Percentiles rank a stretch among this genome's conserved stretches.
Conservation (phyloP, 2,329 filamentous ascomycete genomes). For the Colletotrichum neosansevieriae region DNA sequence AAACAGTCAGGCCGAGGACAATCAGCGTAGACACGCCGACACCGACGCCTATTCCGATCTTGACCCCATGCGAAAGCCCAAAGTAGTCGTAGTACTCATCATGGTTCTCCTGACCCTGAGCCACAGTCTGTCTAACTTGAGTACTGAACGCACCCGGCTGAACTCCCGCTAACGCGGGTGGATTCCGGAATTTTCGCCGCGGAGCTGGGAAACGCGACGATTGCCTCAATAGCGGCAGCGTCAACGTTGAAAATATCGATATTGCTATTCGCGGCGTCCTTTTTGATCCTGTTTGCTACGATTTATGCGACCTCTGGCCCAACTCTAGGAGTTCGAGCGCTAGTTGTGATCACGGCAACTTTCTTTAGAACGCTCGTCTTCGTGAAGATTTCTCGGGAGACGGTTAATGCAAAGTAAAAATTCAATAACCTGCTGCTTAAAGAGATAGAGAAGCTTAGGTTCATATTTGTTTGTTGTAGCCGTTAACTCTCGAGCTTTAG, state of each 20-base stretch:
- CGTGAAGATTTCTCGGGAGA: constrained; percentile 40
- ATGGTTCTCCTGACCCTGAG: neutral
- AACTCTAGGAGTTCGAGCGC: too few relatives aligned
- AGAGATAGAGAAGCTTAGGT: neutral
- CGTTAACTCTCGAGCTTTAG: too few relatives aligned
- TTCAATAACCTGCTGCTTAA: constrained; percentile 60
- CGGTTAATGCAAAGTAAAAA: constrained; percentile 45
- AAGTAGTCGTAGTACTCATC: neutral
- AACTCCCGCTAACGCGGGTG: constrained; percentile 9
- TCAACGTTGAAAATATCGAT: too few relatives aligned
- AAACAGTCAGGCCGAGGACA: neutral
- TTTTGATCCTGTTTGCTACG: too few relatives aligned
- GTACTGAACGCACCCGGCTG: constrained; percentile 2
- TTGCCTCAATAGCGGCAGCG: constrained; percentile 31
- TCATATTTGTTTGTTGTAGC: too few relatives aligned
- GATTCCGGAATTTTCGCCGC: constrained; percentile 46
- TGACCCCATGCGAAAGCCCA: neutral
- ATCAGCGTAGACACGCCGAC: neutral
- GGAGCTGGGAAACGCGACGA: constrained; percentile 46
- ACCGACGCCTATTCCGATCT: constrained; percentile 2
- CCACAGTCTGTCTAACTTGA: neutral
- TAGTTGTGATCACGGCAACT: too few relatives aligned
- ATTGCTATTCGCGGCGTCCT: too few relatives aligned
- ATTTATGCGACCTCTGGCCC: too few relatives aligned
- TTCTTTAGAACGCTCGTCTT: too few relatives aligned